phyloP scores from a whole-genome alignment of 495 filamentous ascomycete genomes.

The Elaphomyces granulatus region DNA sequence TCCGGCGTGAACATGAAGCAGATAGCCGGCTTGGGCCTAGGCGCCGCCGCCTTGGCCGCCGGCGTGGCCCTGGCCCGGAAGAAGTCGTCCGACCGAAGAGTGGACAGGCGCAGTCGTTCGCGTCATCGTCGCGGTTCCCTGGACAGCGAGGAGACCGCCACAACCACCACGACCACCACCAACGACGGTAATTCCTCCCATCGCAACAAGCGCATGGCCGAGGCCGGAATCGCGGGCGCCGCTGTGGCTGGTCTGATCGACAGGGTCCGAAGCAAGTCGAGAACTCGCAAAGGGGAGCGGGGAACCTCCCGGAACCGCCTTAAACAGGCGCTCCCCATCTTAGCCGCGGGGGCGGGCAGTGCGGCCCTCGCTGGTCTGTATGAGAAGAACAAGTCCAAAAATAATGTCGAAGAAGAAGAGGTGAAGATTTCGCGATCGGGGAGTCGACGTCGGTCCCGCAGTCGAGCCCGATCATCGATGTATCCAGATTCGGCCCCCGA shows the following conservation, averaged over 20 bases:
- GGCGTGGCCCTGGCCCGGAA: constrained; percentile 63
- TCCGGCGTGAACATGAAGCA: constrained; percentile 43
- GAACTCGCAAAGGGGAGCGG: constrained; percentile 35
- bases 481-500: constrained; percentile 42
- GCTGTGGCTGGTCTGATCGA: constrained; percentile 65
- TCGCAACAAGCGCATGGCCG: constrained; percentile 54
- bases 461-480: constrained; percentile 37
- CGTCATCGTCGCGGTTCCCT: constrained; percentile 44
- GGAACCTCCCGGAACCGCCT: constrained; percentile 46
- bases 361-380: constrained; percentile 71
- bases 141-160: constrained; percentile 20
- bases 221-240: constrained; percentile 64
- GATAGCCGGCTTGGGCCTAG: constrained; percentile 59
- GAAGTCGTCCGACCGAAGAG: constrained; percentile 42
- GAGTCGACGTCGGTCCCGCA: constrained; percentile 27
- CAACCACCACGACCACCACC: constrained; percentile 25
- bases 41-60: constrained; percentile 68
- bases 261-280: constrained; percentile 57
- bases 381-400: constrained; percentile 57
- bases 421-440: constrained; percentile 35
- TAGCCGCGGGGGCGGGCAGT: constrained; percentile 61
- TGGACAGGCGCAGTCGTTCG: constrained; percentile 49
- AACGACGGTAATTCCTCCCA: constrained; percentile 42
- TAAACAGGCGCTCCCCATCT: constrained; percentile 47
- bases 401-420: constrained; percentile 40